These are phyloP conservation scores for Nakazawaea laoshanensis DNA, from an alignment of 805 yeast genomes.

Conservation along the genomic window DNA sequence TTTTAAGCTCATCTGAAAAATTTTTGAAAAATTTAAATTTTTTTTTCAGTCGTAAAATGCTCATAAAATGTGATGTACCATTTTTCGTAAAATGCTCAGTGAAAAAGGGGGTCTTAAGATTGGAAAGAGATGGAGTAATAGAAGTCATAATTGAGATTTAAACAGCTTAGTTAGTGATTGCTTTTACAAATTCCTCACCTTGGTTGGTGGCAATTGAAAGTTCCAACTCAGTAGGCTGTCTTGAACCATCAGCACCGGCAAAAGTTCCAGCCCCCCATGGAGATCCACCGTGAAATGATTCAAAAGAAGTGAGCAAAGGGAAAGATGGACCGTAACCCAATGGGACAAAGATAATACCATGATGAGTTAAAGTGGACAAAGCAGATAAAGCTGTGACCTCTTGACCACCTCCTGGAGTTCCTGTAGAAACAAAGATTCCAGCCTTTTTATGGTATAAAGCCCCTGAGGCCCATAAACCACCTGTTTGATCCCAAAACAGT, in stretches of 20 bases:
- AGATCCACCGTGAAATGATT: constrained; percentile 72
- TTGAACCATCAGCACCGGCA: constrained; percentile 71
- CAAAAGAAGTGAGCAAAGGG: constrained; percentile 44
- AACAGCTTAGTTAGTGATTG: constrained; percentile 16
- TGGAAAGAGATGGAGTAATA: not conserved
- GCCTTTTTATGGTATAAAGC: constrained; percentile 65
- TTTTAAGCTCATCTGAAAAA: not conserved
- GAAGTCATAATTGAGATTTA: too few relatives aligned
- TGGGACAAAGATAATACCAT: constrained; percentile 72
- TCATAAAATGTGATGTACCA: too few relatives aligned
- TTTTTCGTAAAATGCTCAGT: too few relatives aligned
- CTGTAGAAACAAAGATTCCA: constrained; percentile 65
- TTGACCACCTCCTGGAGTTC: constrained; percentile 75
- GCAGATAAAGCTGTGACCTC: constrained; percentile 59
- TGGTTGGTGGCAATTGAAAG: constrained; percentile 55
- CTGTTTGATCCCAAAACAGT: constrained; percentile 71
- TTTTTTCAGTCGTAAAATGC: too few relatives aligned
- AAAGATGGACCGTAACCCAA: constrained; percentile 61
- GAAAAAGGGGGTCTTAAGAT: not conserved
- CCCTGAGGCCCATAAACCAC: constrained; percentile 69
- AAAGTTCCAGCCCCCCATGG: constrained; percentile 85
- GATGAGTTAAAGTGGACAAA: constrained; percentile 57
- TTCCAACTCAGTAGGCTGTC: constrained; percentile 59
- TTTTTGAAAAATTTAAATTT: too few relatives aligned
- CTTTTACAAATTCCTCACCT: constrained; percentile 55